Percentiles rank a stretch among this genome's conserved stretches.
Conservation (phyloP, 2,329 filamentous ascomycete species). For the Sclerotiophoma versabilis region DNA sequence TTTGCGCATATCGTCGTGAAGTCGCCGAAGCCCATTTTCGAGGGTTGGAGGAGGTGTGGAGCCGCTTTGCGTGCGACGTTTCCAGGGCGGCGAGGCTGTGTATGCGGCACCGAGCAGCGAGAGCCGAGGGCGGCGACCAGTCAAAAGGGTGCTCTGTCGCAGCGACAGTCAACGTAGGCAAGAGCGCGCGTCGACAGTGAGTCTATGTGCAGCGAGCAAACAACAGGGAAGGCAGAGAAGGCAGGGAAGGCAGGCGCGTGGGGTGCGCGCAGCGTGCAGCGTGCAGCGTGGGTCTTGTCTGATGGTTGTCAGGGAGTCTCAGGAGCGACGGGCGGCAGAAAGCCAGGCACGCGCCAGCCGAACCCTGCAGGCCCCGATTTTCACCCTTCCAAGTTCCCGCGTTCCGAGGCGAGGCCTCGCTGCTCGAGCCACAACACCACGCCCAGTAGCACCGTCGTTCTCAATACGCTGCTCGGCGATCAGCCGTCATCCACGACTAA, state of each 20-base stretch:
- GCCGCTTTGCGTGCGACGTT: conserved; percentile 7
- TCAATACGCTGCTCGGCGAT: too few relatives aligned
- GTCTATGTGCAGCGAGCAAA: conserved; percentile 23
- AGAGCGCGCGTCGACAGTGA: conserved; percentile 31
- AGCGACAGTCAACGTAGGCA: conserved; percentile 4
- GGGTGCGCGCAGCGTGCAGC: conserved; percentile 23
- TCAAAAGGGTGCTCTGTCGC: conserved; percentile 8
- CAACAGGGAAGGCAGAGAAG: conserved; percentile 26
- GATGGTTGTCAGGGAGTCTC: conserved; percentile 41
- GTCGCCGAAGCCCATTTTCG: conserved; percentile 82
- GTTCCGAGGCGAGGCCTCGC: background rate
- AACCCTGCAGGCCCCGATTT: conserved; percentile 9
- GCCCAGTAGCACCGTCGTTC: background rate
- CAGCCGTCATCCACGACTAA: too few relatives aligned
- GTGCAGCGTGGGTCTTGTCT: conserved; percentile 20
- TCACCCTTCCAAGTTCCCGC: background rate
- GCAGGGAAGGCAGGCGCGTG: conserved; percentile 19
- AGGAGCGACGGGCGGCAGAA: conserved; percentile 5
- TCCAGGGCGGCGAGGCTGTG: conserved; percentile 20
- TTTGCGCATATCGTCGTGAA: conserved; percentile 86
- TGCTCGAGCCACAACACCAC: conserved; percentile 9
- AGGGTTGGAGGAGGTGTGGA: conserved; percentile 9
- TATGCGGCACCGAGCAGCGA: conserved; percentile 14
- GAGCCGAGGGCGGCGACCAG: conserved; percentile 4
- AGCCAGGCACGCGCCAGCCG: conserved; percentile 1